Conservation (phyloP, 2,329 filamentous ascomycete species). For the Xenoacremonium recifei region DNA sequence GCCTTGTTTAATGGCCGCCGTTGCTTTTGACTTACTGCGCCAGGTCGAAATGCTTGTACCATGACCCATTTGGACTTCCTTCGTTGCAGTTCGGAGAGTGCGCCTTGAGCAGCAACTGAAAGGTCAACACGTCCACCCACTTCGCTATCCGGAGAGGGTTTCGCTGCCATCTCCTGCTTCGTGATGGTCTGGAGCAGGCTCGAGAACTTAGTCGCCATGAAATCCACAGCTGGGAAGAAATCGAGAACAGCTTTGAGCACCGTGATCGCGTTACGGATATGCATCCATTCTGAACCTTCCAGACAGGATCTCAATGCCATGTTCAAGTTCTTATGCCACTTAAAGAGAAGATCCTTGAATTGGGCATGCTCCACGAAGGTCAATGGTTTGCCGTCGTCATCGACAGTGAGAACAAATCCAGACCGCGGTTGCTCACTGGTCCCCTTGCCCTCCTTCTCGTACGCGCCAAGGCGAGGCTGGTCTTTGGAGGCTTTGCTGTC, state of each 20-base stretch:
- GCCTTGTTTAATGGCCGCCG: constrained; percentile 2
- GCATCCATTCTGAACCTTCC: constrained; percentile 87
- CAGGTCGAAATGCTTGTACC: constrained; percentile 69
- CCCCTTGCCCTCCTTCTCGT: constrained; percentile 73
- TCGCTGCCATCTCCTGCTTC: constrained; percentile 55
- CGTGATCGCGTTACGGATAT: constrained; percentile 93
- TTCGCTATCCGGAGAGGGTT: constrained; percentile 45
- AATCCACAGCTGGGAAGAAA: constrained; percentile 85
- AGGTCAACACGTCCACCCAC: constrained; percentile 69
- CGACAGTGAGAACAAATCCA: constrained; percentile 76
- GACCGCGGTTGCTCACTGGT: constrained; percentile 56
- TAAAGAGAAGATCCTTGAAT: constrained; percentile 81
- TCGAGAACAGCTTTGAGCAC: constrained; percentile 79
- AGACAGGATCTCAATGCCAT: constrained; percentile 80
- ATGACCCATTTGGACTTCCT: constrained; percentile 68
- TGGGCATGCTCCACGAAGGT: constrained; percentile 79
- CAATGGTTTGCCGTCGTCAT: constrained; percentile 63
- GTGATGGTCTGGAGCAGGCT: constrained; percentile 65
- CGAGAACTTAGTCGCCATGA: constrained; percentile 71
- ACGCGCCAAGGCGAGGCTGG: constrained; percentile 65
- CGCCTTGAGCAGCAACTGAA: constrained; percentile 69
- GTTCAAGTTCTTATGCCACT: constrained; percentile 85
- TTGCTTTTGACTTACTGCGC: constrained; percentile 47
- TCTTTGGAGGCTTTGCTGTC: constrained; percentile 36
- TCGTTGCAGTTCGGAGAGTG: constrained; percentile 68